Conservation (phyloP, 768 basidiomycete genomes). For the Mycena capillaripes region DNA sequence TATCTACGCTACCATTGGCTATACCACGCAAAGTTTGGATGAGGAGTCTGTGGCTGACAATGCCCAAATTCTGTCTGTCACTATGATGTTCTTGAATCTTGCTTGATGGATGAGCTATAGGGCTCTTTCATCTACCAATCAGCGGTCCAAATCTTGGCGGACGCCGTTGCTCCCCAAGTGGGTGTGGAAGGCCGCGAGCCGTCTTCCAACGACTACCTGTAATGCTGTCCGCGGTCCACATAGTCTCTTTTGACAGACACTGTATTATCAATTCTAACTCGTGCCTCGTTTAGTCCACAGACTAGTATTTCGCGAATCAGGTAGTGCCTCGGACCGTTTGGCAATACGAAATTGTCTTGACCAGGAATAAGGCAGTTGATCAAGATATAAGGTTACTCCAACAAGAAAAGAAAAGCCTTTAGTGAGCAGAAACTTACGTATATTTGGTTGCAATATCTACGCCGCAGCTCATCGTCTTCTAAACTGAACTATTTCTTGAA, state of each 20-base stretch:
- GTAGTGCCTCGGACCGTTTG: not conserved
- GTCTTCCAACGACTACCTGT: constrained; percentile 2
- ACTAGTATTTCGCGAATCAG: not conserved
- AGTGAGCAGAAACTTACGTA: constrained; percentile 1
- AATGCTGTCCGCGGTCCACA: not conserved
- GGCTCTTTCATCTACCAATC: not conserved
- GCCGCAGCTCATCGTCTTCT: no score
- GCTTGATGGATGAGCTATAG: not conserved
- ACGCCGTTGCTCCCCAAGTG: constrained; percentile 9
- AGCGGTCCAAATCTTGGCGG: not conserved
- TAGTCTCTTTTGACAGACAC: no score
- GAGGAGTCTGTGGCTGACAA: not conserved
- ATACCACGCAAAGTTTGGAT: not conserved
- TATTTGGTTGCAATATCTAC: no score
- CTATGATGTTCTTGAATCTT: no score
- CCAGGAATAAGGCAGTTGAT: not conserved
- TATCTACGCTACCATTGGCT: not conserved
- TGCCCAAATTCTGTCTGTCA: not conserved
- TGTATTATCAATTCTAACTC: no score
- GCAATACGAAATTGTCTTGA: not conserved
- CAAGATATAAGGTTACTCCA: not conserved
- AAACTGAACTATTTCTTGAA: no score
- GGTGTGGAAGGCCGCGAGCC: not conserved
- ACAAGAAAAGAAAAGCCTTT: constrained; percentile 24
- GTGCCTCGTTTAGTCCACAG: no score